Evolutionary conservation across 2,329 filamentous ascomycete genomes (phyloP), one percentile per base, ranked within the genome.

Genomic region (Clonostachys sp.): DNA sequence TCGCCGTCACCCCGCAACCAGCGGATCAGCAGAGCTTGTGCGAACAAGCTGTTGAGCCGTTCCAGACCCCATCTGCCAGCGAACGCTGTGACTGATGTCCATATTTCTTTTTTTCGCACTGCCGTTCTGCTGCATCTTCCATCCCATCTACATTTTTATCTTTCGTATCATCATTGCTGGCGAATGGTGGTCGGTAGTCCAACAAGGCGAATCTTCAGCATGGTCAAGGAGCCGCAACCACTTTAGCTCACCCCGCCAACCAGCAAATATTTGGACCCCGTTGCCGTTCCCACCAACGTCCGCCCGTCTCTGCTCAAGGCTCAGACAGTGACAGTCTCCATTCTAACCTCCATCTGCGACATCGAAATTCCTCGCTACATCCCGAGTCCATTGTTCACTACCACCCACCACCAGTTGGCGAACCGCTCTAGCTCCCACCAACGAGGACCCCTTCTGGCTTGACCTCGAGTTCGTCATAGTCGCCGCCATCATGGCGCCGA

Each of bases 401-500:
- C 24, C 24, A 30, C 9, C 24, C 24, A 30, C 24, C 24, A 30
- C 24, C 3, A 30, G 24, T 30, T 30, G 24, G 24, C 24, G 24
- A 30, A 30, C 24, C 3, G 24, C 24, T 30, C 10, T 30, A 30
- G 24, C 2, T 30, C 24, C 24, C 24, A 30, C 24, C 24, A 30
- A 30, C 24, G 8, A 30, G 24, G 24, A 30, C 4, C 24, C 24
- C 24, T 30, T 30, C 24, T 30, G 24, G 24, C 24, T 30, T 24
- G 36, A 38, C 14, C 40, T 43, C 40, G 38, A 34, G 34, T 34
- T 39, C 40, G 20, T 41, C 46, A 17, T 41, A 38, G 47, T 42
- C 43, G 42, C 20, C 71, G 75, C 75, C 75, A 64, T 61, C 63
- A 83, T 84, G 80, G 79, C 79, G 72, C 75, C 79, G 71, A 67